Percentiles rank a stretch among this genome's conserved stretches.
Evolutionary conservation across 1,139 yeast species (phyloP).

Genomic region (Geotrichum carabidarum): DNA sequence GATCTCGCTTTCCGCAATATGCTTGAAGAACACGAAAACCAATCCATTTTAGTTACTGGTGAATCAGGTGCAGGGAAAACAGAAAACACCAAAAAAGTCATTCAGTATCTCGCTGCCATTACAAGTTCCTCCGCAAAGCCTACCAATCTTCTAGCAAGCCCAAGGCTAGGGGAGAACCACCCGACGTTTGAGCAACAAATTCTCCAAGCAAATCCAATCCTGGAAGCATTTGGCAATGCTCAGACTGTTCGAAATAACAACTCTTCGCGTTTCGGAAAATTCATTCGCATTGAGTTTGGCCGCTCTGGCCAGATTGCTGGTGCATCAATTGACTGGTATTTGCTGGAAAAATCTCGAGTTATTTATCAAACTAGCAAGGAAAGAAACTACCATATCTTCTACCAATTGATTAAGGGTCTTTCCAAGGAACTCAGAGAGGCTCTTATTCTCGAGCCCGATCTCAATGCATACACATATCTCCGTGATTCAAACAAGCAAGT

Average conservation of each 20-base stretch:
- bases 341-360: slow-evolving; percentile 90
- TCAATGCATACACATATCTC: slow-evolving; percentile 53
- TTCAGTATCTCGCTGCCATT: slow-evolving; percentile 83
- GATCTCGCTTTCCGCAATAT: slow-evolving; percentile 81
- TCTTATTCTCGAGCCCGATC: slow-evolving; percentile 46
- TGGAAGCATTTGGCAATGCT: slow-evolving; percentile 96
- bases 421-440: slow-evolving; percentile 45
- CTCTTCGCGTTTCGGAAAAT: slow-evolving; percentile 95
- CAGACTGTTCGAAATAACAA: slow-evolving; percentile 92
- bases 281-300: slow-evolving; percentile 78
- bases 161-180: slow-evolving; percentile 23
- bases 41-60: slow-evolving; percentile 91
- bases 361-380: slow-evolving; percentile 71
- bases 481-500: slow-evolving; percentile 51
- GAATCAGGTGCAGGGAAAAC: slow-evolving; percentile 99
- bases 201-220: slow-evolving; percentile 87
- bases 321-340: slow-evolving; percentile 90
- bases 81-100: slow-evolving; percentile 92
- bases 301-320: slow-evolving; percentile 65
- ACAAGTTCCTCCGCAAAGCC: slow-evolving; percentile 36
- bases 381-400: slow-evolving; percentile 88
- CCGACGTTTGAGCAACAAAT: slow-evolving; percentile 72
- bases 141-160: slow-evolving; percentile 4
- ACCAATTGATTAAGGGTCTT: slow-evolving; percentile 75
- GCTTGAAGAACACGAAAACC: slow-evolving; percentile 66